Base-by-base conservation (phyloP, 2,329 filamentous ascomycete species). In the Helicocarpus griseus region DNA sequence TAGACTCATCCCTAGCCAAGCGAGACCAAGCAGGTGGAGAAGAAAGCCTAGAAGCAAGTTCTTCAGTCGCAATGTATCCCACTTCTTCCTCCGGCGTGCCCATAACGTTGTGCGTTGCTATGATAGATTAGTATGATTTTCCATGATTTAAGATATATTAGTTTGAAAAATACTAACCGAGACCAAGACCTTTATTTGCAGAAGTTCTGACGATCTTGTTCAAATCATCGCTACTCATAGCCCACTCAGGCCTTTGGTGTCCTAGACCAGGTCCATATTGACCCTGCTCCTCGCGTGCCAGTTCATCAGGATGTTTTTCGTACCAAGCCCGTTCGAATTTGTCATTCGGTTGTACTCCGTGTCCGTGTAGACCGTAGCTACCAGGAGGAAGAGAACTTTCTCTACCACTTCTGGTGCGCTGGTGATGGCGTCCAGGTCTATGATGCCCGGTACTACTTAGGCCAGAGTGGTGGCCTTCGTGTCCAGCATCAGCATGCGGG, bases 321-420 rank as follows among this genome's bases (percentile, higher is more conserved):
- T 93, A 94, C 79, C 95, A 96, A 24, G 87, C 86, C 71, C 87
- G 87, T 62, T 95, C 89, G 38, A 97, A 87, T 64, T 85, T 88
- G 70, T 94, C 87, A 52, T 82, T 80, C 2, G 85, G 77, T 17
- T 80, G 77, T 24, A 87, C 76, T 49, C 89, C 89, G 63, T 96
- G 91, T 41, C 90, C 89, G 62, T 95, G 90, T 51, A 95, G 80
- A 55, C 91, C 90, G 63, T 97, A 97, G 72, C 89, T 95, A 53
- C 89, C 91, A 3, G 89, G 87, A 0, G 90, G 90, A 35, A 82
- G 75, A 60, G 84, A 85, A 33, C 85, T 73, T 54, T 83, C 86
- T 51, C 83, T 79, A 45, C 79, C 80, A 66, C 88, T 94, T 54
- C 79, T 81, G 69, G 81, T 88, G 56, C 89, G 83, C 49, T 77